Conservation (phyloP, 495 filamentous ascomycete genomes). For the Penicillium malachiteum region DNA sequence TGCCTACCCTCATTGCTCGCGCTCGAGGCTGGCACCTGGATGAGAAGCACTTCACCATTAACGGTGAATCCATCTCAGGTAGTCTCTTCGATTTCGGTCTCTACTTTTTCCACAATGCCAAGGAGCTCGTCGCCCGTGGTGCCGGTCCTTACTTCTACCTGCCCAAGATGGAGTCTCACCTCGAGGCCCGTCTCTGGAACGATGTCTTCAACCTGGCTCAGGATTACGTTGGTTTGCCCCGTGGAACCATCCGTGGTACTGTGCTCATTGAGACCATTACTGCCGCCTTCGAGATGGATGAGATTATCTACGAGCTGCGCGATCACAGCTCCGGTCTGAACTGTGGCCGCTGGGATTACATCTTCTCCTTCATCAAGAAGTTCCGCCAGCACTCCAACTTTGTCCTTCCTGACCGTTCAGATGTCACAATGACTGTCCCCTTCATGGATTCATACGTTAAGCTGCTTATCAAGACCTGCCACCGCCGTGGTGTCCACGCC, state of each 20-base stretch:
- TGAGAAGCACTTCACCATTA: conserved; percentile 96
- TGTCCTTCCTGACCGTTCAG: conserved; percentile 85
- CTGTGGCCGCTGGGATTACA: conserved; percentile 99
- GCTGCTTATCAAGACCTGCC: conserved; percentile 96
- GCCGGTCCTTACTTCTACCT: conserved; percentile 98
- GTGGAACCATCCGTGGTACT: conserved; percentile 92
- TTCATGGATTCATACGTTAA: conserved; percentile 99
- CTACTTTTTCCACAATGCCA: conserved; percentile 99
- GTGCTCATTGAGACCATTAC: conserved; percentile 98
- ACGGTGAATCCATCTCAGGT: conserved; percentile 92
- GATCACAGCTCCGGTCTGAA: conserved; percentile 96
- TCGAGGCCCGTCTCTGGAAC: conserved; percentile 97
- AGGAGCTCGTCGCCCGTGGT: conserved; percentile 80
- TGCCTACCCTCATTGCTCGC: conserved; percentile 83
- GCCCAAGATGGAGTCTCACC: conserved; percentile 98
- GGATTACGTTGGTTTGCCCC: conserved; percentile 83
- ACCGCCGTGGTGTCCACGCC: conserved; percentile 90
- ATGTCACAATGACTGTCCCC: conserved; percentile 96
- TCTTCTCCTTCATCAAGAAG: conserved; percentile 99
- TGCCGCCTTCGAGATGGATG: conserved; percentile 99
- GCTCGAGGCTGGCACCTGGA: conserved; percentile 94
- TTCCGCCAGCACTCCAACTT: conserved; percentile 94
- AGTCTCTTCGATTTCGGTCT: conserved; percentile 96
- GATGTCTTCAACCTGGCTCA: conserved; percentile 97
- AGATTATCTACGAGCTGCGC: conserved; percentile 99